phyloP scores from a whole-genome alignment of 805 yeast genomes.

The Torulaspora indica region DNA sequence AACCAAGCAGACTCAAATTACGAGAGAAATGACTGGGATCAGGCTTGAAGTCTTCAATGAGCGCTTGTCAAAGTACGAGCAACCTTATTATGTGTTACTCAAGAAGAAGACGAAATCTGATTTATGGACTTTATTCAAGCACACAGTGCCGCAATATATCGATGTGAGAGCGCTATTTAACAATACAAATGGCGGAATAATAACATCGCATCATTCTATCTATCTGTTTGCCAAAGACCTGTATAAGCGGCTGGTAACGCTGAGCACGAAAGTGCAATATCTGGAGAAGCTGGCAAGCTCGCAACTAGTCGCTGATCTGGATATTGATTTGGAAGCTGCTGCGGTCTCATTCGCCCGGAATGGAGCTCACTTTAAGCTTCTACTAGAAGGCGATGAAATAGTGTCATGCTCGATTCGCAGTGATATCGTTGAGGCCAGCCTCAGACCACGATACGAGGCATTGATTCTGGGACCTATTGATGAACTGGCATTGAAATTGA shows the following conservation, averaged over 20 bases:
- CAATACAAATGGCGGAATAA: constrained; percentile 14
- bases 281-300: constrained; percentile 16
- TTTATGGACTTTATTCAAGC: constrained; percentile 36
- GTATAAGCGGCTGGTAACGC: constrained; percentile 19
- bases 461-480: constrained; percentile 25
- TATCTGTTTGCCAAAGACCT: constrained; percentile 29
- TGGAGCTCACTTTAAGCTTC: constrained; percentile 15
- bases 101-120: constrained; percentile 29
- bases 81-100: constrained; percentile 37
- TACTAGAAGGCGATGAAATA: constrained; percentile 18
- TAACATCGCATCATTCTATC: constrained; percentile 19
- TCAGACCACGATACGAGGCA: constrained; percentile 14
- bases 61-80: constrained; percentile 26
- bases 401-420: constrained; percentile 18
- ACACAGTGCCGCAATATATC: constrained; percentile 37
- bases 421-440: constrained; percentile 7
- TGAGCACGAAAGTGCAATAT: constrained; percentile 14
- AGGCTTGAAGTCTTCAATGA: constrained; percentile 39
- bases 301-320: constrained; percentile 16
- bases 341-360: constrained; percentile 14
- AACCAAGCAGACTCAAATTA: constrained; percentile 12
- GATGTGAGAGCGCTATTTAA: constrained; percentile 20
- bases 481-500: constrained; percentile 19
- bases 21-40: constrained; percentile 35
- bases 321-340: constrained; percentile 22